A percentile compares a stretch with the other conserved stretches of the same genome.
phyloP scores from a whole-genome alignment of 352 stramenopile genomes.

The Phytophthora nicotianae region DNA sequence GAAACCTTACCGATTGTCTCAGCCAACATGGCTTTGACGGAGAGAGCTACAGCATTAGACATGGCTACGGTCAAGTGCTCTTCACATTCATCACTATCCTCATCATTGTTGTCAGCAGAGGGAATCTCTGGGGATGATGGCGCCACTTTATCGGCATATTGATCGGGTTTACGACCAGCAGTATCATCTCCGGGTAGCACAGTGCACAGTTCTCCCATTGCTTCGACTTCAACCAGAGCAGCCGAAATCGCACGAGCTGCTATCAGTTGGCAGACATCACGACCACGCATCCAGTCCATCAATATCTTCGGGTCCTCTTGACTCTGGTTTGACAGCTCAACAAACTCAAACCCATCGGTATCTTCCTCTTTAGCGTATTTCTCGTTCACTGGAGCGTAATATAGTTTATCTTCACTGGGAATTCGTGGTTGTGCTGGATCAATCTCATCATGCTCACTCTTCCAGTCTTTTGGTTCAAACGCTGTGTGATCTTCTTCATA shows the following conservation, averaged over 20 bases:
- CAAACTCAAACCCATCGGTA: slow-evolving; percentile 13
- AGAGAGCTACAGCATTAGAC: slow-evolving; percentile 33
- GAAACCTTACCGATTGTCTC: slow-evolving; percentile 26
- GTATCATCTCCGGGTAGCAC: background rate
- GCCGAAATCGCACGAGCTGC: slow-evolving; percentile 20
- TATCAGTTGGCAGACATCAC: slow-evolving; percentile 12
- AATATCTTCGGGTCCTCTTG: slow-evolving; percentile 1
- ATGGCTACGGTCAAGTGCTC: slow-evolving; percentile 25
- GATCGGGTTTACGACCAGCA: background rate
- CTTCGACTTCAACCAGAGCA: slow-evolving; percentile 26
- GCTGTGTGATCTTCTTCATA: slow-evolving; percentile 28
- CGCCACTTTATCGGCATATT: background rate
- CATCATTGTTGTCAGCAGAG: slow-evolving; percentile 15
- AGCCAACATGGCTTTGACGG: slow-evolving; percentile 32
- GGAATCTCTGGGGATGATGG: background rate
- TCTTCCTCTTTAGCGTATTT: background rate
- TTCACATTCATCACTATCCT: slow-evolving; percentile 11
- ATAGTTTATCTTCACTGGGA: background rate
- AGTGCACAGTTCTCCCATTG: slow-evolving; percentile 11
- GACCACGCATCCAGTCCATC: slow-evolving; percentile 17
- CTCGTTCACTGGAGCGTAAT: background rate
- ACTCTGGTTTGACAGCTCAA: slow-evolving; percentile 10
- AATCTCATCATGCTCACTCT: slow-evolving; percentile 18
- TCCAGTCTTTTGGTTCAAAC: slow-evolving; percentile 31
- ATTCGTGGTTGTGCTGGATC: background rate